Conservation (phyloP, 345 rosid genomes). For the Viola odorata region DNA sequence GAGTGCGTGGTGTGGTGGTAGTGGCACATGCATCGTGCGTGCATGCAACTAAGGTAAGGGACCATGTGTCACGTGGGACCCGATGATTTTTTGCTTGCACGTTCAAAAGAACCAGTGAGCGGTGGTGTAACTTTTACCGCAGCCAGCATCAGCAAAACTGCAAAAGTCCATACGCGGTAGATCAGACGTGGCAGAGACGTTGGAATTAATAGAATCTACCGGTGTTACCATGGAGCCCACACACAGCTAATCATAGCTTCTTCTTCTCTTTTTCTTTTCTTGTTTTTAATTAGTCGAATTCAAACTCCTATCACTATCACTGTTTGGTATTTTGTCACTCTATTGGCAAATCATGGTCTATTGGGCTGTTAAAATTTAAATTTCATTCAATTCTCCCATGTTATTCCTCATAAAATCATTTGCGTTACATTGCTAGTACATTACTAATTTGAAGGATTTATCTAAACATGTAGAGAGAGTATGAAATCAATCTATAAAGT, state of each 20-base stretch:
- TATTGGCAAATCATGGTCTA: too few species aligned
- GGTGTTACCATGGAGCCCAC: conserved; percentile 31
- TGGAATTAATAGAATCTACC: neutral
- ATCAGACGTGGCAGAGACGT: conserved; percentile 19
- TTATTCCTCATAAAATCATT: too few species aligned
- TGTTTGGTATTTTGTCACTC: neutral
- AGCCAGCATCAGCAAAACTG: neutral
- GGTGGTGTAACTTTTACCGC: too few species aligned
- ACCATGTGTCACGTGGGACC: conserved; percentile 49
- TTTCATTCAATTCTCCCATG: too few species aligned
- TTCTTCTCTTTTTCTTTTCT: too few species aligned
- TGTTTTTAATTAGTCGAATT: conserved; percentile 1
- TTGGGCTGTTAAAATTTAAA: too few species aligned
- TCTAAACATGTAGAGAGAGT: too few species aligned
- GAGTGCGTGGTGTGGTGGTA: neutral
- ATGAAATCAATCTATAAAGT: too few species aligned
- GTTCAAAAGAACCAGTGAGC: conserved; percentile 8
- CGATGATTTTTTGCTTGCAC: conserved; percentile 15
- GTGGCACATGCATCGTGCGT: conserved; percentile 53
- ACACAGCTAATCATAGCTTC: neutral
- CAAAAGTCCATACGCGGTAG: conserved; percentile 20
- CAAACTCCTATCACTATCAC: conserved; percentile 26
- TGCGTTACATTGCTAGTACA: too few species aligned
- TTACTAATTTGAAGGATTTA: too few species aligned
- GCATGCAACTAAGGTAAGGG: conserved; percentile 37